Base-by-base conservation (phyloP, 176 grass and related monocot genomes). In the Aegilops speltoides region DNA sequence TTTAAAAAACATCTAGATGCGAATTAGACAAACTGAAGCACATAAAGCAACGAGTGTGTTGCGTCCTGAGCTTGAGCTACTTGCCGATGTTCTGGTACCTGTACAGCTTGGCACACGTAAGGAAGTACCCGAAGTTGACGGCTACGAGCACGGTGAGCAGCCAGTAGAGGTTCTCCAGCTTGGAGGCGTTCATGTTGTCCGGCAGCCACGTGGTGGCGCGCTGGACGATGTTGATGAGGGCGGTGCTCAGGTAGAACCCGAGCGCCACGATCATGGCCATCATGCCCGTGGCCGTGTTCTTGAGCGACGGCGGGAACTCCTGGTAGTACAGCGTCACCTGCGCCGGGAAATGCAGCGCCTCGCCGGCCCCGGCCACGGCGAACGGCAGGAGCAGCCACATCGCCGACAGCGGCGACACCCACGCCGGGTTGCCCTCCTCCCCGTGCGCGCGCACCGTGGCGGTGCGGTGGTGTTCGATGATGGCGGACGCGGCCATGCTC, bases 201-300 rank as follows among this genome's bases (percentile, higher is more conserved):
- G 89, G 89, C 45, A 97, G 70, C 94, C 94, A 94, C 8, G 76
- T 16, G 0, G 91, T 94, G 40, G 17, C 41, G 12, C 68, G 73
- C 43, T 87, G 73, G 7, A 94, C 59, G 8, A 88, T 0, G 20
- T 83, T 71, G 5, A 97, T 41, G 17, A 97, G 62, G 1, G 94
- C 91, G 1, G 91, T 94, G 85, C 94, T 97, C 1, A 97, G 79
- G 82, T 97, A 92, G 84, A 94, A 97, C 3, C 91, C 91, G 4
- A 92, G 57, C 2, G 83, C 89, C 1, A 97, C 56, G 76, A 88
- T 59, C 52, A 94, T 33, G 4, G 89, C 87, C 5, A 88, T 24
- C 83, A 94, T 92, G 31, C 89, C 94, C 19, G 94, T 87, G 1
- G 91, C 67, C 0, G 91, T 97, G 91, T 82, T 97, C 87, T 88